Evolutionary conservation across 2,329 filamentous ascomycete species (phyloP), one percentile per base, ranked within the genome.

Genomic region (Thielaviopsis ethacetica): DNA sequence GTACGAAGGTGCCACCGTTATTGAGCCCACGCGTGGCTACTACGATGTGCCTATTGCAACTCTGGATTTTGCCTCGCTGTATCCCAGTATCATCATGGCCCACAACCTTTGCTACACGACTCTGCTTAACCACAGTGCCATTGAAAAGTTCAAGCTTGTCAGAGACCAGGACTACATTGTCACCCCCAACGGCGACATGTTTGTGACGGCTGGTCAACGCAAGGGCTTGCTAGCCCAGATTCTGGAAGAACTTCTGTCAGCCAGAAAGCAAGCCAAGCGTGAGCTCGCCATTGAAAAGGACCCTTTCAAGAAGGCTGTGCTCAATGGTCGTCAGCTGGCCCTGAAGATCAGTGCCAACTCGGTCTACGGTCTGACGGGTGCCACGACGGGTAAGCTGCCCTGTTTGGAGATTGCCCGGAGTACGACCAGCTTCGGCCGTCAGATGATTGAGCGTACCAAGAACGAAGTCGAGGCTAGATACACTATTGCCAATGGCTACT

Each of bases 401-500:
- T 98, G 93, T 76, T 76, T 98, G 61, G 83, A 87, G 49, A 97
- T 98, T 70, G 93, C 93, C 62, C 95, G 90, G 74, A 95, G 90
- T 72, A 97, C 93, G 15, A 98, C 93, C 1, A 90, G 87, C 74
- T 98, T 95, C 67, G 93, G 93, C 65, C 88, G 93, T 66, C 87
- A 96, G 69, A 98, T 98, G 93, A 98, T 98, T 75, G 91, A 97
- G 71, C 93, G 85, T 73, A 97, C 93, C 0, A 97, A 95, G 71
- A 80, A 86, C n/a, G 93, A 97, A 69, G 93, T 98, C 6, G 91
- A 97, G 71, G 78, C 80, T 49, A 84, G 82, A 64, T 98, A 95
- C 71, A 91, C 82, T 54, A 91, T 96, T 59, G 88, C 88, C 55
- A 97, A 98, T 66, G 93, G 93, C 19, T 98, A 97, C 71, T 83